Evolutionary conservation across 1,284 basidiomycete genomes (phyloP), one percentile per base, ranked within the genome.

Genomic region (Pseudozyma tsukubaensis): DNA sequence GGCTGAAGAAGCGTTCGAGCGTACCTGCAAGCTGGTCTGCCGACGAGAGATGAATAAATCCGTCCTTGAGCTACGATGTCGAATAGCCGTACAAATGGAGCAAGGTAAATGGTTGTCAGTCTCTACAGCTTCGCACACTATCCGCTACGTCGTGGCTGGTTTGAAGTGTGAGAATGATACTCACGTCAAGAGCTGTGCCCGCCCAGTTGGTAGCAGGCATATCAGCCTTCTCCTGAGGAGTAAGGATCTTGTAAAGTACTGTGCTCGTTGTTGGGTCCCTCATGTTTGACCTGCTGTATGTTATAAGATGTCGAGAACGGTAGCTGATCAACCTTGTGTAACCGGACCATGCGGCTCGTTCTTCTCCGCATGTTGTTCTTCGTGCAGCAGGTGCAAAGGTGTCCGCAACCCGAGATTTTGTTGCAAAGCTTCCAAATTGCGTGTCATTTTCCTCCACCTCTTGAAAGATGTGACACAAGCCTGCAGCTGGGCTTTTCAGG

Each of bases 231-330:
- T 81, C 76, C 47, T 60, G 49, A 8, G 73, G 68, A 42, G 79
- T 81, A 39, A 81, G 65, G 54, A 81, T 80, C 71, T 81, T 81
- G 76, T 81, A 81, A 6, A 81, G 69, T n/a, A 69, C 54, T 3
- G 79, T 76, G 60, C 65, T 70, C 8, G 66, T 64, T 19, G 56
- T 71, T 16, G 76, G 76, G 43, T 78, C 70, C 24, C 73, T 63
- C 72, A 74, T 74, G 4, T 39, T 49, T 39, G 42, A 18, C 4
- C 8, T 18, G 47, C 10, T 14, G 47, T 8, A 42, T 11, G 50
- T n/a, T 3, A 37, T 4, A 21, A 10, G 37, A 44, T 49, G 34
- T 37, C 21, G 40, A 10, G 24, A 11, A 24, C 6, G 48, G 11
- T 3, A 39, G 6, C 16, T 18, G 36, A 6, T 37, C 21, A 24